Base-by-base conservation (phyloP, 495 filamentous ascomycete species). In the Amniculicola lignicola region DNA sequence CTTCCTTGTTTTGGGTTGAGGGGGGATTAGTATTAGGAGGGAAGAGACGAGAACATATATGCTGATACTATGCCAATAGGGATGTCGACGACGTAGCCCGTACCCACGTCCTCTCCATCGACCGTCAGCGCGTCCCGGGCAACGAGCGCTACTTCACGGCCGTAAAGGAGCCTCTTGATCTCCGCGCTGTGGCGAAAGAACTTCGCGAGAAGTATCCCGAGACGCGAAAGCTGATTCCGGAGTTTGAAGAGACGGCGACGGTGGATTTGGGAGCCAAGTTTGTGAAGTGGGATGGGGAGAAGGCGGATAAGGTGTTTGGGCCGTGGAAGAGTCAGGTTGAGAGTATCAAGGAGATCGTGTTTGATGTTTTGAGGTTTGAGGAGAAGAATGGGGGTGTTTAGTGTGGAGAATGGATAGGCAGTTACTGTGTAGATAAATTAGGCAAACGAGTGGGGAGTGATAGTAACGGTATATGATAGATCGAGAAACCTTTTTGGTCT, bases 291-390 rank as follows among this genome's bases (percentile, higher is more conserved):
- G 54, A 58, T 21, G 44, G 38, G 19, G n/a, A n/a, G 6, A 58
- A 52, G 47, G 37, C 54, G 7, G 54, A 58, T 27, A 24, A 23
- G 37, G 54, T 58, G 46, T 58, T 58, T 58, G 54, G 54, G 27
- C 43, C 22, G 45, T 58, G 54, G 54, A 58, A 37, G 31, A 28
- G 36, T 16, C 21, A 4, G n/a, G 51, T 22, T 25, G 54, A 58
- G 38, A 58, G 54, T 37, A 19, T 49, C 3, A 45, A 28, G 27
- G 36, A 10, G 46, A 46, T 27, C 19, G 47, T 58, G 14, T 10
- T 9, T 3, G 53, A 57, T 57, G 35, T 49, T 4, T 16, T 57
- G 19, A 43, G 25, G 12, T 58, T 45, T 35, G 54, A 58, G 54
- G 21, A 51, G 21, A 14, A 51, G 23, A 51, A 42, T 12, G 29